Evolutionary conservation across 2,329 filamentous ascomycete species (phyloP).

Genomic region (Triangularia verruculosa): DNA sequence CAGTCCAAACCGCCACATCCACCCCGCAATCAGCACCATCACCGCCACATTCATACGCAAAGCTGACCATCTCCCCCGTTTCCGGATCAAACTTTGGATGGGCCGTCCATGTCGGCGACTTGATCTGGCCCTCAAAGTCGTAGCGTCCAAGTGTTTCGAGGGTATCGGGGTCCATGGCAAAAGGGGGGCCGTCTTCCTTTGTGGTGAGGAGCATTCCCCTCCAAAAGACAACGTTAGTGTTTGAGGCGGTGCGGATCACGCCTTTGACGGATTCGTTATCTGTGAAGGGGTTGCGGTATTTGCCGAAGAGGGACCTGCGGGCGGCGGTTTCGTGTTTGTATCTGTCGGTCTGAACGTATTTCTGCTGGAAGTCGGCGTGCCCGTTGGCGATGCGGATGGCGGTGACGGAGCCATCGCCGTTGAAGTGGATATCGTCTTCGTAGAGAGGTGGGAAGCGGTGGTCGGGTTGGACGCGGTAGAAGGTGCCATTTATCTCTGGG

Average conservation of each 20-base stretch:
- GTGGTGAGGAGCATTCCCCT: constrained; percentile 51
- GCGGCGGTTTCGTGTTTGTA: constrained; percentile 31
- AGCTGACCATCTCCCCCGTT: constrained; percentile 51
- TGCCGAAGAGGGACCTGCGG: constrained; percentile 46
- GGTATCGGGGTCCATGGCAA: constrained; percentile 48
- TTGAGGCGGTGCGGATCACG: constrained; percentile 54
- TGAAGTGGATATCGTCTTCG: constrained; percentile 47
- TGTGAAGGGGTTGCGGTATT: constrained; percentile 56
- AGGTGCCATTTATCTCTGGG: constrained; percentile 44
- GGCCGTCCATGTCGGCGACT: constrained; percentile 47
- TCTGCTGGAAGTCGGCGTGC: constrained; percentile 42
- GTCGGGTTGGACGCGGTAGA: constrained; percentile 51
- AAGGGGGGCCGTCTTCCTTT: constrained; percentile 55
- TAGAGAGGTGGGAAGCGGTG: constrained; percentile 53
- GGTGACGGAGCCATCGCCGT: constrained; percentile 39
- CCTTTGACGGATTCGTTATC: constrained; percentile 54
- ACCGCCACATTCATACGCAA: constrained; percentile 48
- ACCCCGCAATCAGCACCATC: constrained; percentile 41
- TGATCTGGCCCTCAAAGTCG: constrained; percentile 51
- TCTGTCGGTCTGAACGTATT: constrained; percentile 42
- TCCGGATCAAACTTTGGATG: constrained; percentile 52
- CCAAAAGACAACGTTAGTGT: constrained; percentile 61
- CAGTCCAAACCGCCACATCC: constrained; percentile 47
- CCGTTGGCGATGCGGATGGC: constrained; percentile 41
- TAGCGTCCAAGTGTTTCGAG: constrained; percentile 49